Conservation (phyloP, 1,284 basidiomycete genomes). For the Farysia itapuensis region DNA sequence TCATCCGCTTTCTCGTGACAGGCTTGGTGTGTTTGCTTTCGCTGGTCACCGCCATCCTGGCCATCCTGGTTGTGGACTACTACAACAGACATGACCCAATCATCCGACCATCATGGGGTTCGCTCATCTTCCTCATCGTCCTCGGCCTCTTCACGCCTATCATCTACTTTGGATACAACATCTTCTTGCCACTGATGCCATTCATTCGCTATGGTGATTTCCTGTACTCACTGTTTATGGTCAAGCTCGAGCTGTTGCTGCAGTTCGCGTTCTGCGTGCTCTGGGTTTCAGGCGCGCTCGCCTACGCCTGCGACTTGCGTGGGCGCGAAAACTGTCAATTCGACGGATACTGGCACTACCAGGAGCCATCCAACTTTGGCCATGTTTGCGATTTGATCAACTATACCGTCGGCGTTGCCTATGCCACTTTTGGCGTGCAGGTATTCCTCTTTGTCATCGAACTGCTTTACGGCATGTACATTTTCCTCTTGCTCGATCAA, state of each 20-base stretch:
- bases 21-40: slow-evolving; percentile 50
- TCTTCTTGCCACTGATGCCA: slow-evolving; percentile 56
- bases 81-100: slow-evolving; percentile 59
- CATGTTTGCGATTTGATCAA: slow-evolving; percentile 60
- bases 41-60: slow-evolving; percentile 52
- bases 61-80: slow-evolving; percentile 56
- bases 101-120: slow-evolving; percentile 60
- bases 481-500: slow-evolving; percentile 60
- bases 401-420: slow-evolving; percentile 57
- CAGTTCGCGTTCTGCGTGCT: slow-evolving; percentile 58
- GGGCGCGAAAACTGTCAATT: slow-evolving; percentile 60
- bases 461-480: slow-evolving; percentile 49
- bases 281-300: slow-evolving; percentile 60
- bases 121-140: slow-evolving; percentile 60
- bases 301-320: slow-evolving; percentile 58
- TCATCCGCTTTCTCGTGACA: slow-evolving; percentile 54
- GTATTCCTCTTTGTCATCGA: slow-evolving; percentile 52
- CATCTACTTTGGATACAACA: slow-evolving; percentile 60
- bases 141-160: slow-evolving; percentile 59
- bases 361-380: slow-evolving; percentile 58
- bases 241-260: slow-evolving; percentile 58
- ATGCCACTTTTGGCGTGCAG: slow-evolving; percentile 60
- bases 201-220: slow-evolving; percentile 59
- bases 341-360: slow-evolving; percentile 61
- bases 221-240: slow-evolving; percentile 55